Evolutionary conservation across 2,329 filamentous ascomycete genomes (phyloP), one percentile per base, ranked within the genome.

Genomic region (Botrytis pseudocinerea): DNA sequence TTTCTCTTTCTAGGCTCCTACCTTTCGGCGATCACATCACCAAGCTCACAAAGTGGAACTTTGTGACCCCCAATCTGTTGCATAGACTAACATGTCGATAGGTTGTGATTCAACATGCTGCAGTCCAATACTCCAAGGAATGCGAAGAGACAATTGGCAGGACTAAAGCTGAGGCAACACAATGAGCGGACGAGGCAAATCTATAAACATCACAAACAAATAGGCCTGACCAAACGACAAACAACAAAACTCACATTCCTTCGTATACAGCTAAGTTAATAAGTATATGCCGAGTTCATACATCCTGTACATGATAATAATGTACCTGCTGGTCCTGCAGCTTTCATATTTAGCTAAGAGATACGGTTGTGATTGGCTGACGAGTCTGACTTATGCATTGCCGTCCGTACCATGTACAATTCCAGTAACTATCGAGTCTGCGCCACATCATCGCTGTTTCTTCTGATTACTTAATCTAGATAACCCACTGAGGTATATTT

Each of bases 301-400:
- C 46, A 66, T 66, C 18, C 38, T 66, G 20, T 38, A 65, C 12
- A 48, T 51, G 32, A 65, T 51, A 68, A 42, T 25, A 68, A 54
- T 1, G 22, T 54, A 54, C 46, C 64, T 68, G 32, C 64, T 40
- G 46, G 46, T 54, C 46, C 64, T 68, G 32, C 64, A 68, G 46
- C 64, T 54, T 68, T 66, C 64, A 68, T 68, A 54, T 68, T 51
- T 54, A 57, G 64, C 4, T 9, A 42, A 68, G 8, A 42, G 10
- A 14, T 22, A 7, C 64, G 16, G 14, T 14, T 40, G 22, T 51
- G 64, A 22, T 66, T 66, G 64, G 46, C 35, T 54, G 64, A 48
- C 12, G 22, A 25, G 42, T 22, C 28, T 35, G 28, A 25, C 62
- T 48, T 35, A 48, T 66, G 35, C 46, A 66, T 66, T 35, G 14